Percentiles rank a stretch among this genome's conserved stretches.
phyloP scores from a whole-genome alignment of 495 filamentous ascomycete species.

The Thermothielavioides terrestris region DNA sequence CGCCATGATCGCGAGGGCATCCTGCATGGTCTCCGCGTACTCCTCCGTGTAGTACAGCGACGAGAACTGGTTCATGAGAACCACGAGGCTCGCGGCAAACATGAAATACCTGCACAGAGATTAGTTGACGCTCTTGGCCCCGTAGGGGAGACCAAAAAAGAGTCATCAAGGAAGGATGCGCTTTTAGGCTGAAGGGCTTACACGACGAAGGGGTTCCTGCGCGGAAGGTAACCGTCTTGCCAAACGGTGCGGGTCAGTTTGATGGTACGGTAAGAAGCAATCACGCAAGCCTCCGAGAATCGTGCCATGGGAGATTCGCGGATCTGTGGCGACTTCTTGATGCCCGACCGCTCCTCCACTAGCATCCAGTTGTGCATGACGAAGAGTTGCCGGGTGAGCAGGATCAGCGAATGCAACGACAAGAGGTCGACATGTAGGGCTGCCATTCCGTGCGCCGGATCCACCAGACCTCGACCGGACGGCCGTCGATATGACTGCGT shows the following conservation, averaged over 20 bases:
- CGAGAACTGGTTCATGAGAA: conserved; percentile 63
- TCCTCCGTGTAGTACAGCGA: conserved; percentile 50
- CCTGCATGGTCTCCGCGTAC: conserved; percentile 46
- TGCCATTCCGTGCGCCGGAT: conserved; percentile 50
- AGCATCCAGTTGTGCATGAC: conserved; percentile 39
- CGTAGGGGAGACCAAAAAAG: background rate
- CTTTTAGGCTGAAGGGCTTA: no score
- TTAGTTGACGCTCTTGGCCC: background rate
- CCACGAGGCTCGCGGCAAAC: conserved; percentile 60
- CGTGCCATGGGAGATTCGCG: conserved; percentile 44
- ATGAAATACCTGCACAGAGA: conserved; percentile 49
- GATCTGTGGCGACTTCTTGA: conserved; percentile 20
- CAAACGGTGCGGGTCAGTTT: conserved; percentile 51
- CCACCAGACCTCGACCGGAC: conserved; percentile 34
- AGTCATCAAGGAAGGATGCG: no score
- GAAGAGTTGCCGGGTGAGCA: conserved; percentile 66
- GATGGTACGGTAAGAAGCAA: conserved; percentile 59
- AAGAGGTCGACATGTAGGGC: conserved; percentile 59
- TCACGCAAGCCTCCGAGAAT: conserved; percentile 63
- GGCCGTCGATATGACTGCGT: conserved; percentile 40
- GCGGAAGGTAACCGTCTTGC: conserved; percentile 53
- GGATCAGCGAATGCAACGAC: conserved; percentile 65
- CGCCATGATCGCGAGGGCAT: conserved; percentile 51
- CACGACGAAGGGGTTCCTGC: conserved; percentile 61
- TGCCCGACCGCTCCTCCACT: conserved; percentile 23